Base-by-base conservation (phyloP, 2,329 filamentous ascomycete genomes). In the Metarhizium robertsii region DNA sequence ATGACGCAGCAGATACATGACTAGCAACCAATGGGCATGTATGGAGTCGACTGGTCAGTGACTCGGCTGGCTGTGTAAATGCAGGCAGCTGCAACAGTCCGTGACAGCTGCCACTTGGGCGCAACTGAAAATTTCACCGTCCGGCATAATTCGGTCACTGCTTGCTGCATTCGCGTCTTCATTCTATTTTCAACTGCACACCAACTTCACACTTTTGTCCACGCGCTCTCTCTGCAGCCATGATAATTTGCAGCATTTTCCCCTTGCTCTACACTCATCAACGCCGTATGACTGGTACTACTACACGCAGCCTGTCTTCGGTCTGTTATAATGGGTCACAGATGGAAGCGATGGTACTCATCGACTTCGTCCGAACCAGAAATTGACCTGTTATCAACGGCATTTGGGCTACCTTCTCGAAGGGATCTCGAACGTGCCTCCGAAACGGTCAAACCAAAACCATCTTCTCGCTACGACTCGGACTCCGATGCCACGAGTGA, bases 381-480 rank as follows among this genome's bases (percentile, higher is more conserved):
- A n/a, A 47, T 67, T 30, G 66, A 67, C 53, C 58, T 67, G 6
- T 55, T 68, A 30, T 61, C 62, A 10, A 63, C 64, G 3, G 57
- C 60, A 4, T 67, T 68, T 54, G 65, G 65, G 6, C 50, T 66
- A 10, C 64, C 66, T 2, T 62, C 63, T 32, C 56, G 54, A 25
- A 57, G 58, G 7, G 53, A 60, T 14, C 38, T 58, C 34, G 43
- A 57, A 45, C 53, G 55, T 14, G 43, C 29, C 14, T 52, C 53
- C 29, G 56, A 54, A 38, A 60, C 53, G 10, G 32, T 49, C 48
- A 47, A 50, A 11, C 29, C 10, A 13, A 14, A 20, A 14, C 32
- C 4, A 14, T 25, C 40, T 7, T 30, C 25, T 38, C 47, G 48
- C 20, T 47, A 46, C 20, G 50, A 47, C n/a, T 36, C 42, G 13